Conservation (phyloP, 345 rosid genomes). For the Pelargonium nanum region DNA sequence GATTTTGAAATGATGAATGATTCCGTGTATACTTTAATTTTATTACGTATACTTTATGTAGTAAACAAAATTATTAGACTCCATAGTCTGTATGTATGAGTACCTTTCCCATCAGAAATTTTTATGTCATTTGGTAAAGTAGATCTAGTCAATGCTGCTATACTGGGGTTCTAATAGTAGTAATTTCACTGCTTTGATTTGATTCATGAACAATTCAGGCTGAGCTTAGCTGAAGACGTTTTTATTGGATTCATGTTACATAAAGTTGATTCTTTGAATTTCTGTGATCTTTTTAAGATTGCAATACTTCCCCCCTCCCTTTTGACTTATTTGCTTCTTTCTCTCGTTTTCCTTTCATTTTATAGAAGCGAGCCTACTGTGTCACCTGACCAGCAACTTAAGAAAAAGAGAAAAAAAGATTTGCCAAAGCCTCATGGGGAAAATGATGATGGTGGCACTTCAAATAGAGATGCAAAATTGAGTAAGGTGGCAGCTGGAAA, state of each 20-base stretch:
- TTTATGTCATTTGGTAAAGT: neutral
- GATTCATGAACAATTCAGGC: too few relatives aligned
- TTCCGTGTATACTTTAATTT: too few relatives aligned
- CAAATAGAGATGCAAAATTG: slow-evolving; percentile 49
- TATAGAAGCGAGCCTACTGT: slow-evolving; percentile 49
- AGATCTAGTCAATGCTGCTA: too few relatives aligned
- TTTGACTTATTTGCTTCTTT: slow-evolving; percentile 7
- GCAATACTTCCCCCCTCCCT: neutral
- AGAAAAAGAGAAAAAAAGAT: slow-evolving; percentile 81
- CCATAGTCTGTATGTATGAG: neutral
- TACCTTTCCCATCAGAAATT: neutral
- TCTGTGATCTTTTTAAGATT: neutral
- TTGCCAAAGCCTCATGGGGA: slow-evolving; percentile 34
- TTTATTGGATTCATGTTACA: neutral
- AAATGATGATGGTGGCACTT: slow-evolving; percentile 31
- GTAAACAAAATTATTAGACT: neutral
- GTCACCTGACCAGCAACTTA: slow-evolving; percentile 47
- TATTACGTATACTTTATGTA: neutral
- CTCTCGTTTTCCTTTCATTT: slow-evolving; percentile 13
- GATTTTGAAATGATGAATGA: neutral
- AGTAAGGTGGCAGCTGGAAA: slow-evolving; percentile 33
- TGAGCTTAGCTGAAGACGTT: neutral
- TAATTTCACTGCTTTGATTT: neutral
- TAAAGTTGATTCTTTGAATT: neutral
- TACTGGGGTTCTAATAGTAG: neutral